Percentiles rank a stretch among this genome's conserved stretches.
Conservation (phyloP, 371 early-diverging fungal species). For the Dinochytrium kinnereticum region DNA sequence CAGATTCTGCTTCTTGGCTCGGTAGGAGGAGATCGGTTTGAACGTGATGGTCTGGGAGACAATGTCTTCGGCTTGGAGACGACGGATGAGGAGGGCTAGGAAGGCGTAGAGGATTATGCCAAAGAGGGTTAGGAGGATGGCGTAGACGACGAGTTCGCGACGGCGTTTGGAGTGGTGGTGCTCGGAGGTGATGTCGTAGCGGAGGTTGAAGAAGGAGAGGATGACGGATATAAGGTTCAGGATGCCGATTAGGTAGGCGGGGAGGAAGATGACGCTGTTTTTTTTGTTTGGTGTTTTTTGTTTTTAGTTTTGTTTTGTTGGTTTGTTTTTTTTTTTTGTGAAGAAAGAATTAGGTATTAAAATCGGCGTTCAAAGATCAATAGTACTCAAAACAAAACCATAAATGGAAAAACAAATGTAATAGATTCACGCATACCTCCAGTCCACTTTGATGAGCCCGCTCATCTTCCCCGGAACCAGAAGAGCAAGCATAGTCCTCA, state of each 20-base stretch:
- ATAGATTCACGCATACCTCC: slow-evolving; percentile 18
- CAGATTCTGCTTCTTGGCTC: background rate
- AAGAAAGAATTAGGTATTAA: background rate
- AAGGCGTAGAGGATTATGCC: slow-evolving; percentile 70
- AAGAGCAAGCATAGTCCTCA: slow-evolving; percentile 55
- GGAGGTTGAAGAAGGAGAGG: slow-evolving; percentile 48
- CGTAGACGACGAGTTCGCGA: slow-evolving; percentile 57
- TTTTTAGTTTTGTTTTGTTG: background rate
- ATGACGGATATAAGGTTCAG: slow-evolving; percentile 59
- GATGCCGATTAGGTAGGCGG: slow-evolving; percentile 71
- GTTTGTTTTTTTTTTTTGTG: background rate
- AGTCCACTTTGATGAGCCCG: background rate
- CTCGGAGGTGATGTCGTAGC: slow-evolving; percentile 55
- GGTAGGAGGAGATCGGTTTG: background rate
- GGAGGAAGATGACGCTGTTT: slow-evolving; percentile 81
- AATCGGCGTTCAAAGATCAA: background rate
- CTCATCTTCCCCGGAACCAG: slow-evolving; percentile 34
- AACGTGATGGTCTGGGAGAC: background rate
- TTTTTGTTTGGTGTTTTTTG: slow-evolving; percentile 53
- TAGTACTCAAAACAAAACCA: background rate
- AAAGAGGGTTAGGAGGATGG: slow-evolving; percentile 56
- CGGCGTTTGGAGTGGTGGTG: slow-evolving; percentile 56
- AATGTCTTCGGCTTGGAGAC: slow-evolving; percentile 53
- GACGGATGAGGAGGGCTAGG: slow-evolving; percentile 71
- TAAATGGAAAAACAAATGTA: background rate